Conservation (phyloP, 257 asterid species). For the Cinchona pubescens region DNA sequence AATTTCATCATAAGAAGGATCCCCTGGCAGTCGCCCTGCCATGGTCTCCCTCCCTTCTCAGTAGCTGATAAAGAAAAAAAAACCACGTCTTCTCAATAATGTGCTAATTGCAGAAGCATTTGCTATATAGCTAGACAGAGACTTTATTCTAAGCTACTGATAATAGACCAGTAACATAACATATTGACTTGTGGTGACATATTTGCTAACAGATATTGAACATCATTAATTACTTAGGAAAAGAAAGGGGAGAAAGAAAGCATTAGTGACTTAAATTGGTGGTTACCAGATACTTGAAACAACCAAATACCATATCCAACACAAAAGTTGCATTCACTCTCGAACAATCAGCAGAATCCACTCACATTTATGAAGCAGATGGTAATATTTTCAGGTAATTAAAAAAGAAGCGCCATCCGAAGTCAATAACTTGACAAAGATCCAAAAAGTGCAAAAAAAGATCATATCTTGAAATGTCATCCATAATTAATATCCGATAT, state of each 20-base stretch:
- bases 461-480: not conserved
- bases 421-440: not conserved
- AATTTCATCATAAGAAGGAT: constrained; percentile 31
- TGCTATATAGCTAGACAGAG: not conserved
- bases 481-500: not conserved
- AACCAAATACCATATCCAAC: not conserved
- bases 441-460: not conserved
- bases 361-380: not conserved
- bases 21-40: constrained; percentile 39
- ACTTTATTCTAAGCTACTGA: not conserved
- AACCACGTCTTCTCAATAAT: not conserved
- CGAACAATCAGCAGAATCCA: not conserved
- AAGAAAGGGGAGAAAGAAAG: no score
- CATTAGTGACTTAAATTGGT: not conserved
- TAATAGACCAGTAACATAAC: not conserved
- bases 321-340: not conserved
- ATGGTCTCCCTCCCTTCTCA: constrained; percentile 35
- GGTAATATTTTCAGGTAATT: not conserved
- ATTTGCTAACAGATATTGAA: not conserved
- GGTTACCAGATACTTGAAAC: not conserved
- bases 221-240: not conserved
- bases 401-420: not conserved
- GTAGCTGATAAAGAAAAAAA: constrained; percentile 14
- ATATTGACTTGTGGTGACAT: not conserved
- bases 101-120: not conserved